Base-by-base conservation (phyloP, 2,329 filamentous ascomycete species). In the Cercospora brassicicola region DNA sequence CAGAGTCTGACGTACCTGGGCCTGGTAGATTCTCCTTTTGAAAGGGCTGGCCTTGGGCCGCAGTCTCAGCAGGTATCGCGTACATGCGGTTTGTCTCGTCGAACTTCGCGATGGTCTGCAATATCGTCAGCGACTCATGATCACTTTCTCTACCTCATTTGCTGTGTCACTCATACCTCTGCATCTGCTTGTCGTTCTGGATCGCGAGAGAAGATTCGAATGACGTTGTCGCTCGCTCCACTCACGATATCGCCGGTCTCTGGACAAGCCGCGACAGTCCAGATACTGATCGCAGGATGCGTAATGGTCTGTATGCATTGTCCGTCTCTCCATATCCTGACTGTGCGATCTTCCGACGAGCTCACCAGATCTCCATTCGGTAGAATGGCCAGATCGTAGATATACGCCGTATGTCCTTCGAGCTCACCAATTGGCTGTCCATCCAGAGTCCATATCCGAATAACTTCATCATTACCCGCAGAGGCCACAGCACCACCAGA, bases 261-360 rank as follows among this genome's bases (percentile, higher is more conserved):
- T 0, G 85, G 77, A 76, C 92, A 95, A 10, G 88, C 91, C n/a
- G 93, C 91, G 18, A 99, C 93, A 13, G 88, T 86, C 95, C 95
- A 99, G 4, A 99, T 94, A 0, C 94, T 98, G 65, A 98, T 96
- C 9, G 95, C 95, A 10, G 95, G 95, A 76, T 97, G 93, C 0
- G 94, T 97, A 71, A 99, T 98, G 45, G 94, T 97, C 80, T 99
- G 95, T 56, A 97, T 82, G 78, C 94, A 98, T 66, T 93, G 86
- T 13, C 84, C 87, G 55, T 90, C 91, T 73, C 87, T 90, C 95
- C 96, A 99, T 77, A 99, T 84, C 62, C 93, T 88, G 36, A 96
- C 88, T 0, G 95, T 97, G n/a, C 95, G 88, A 80, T 99, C 95
- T 80, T 99, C 95, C 18, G 93, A 93, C 1, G 93, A 89, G 79